phyloP scores from a whole-genome alignment of 2,329 filamentous ascomycete genomes.

The Cadophora sp. region DNA sequence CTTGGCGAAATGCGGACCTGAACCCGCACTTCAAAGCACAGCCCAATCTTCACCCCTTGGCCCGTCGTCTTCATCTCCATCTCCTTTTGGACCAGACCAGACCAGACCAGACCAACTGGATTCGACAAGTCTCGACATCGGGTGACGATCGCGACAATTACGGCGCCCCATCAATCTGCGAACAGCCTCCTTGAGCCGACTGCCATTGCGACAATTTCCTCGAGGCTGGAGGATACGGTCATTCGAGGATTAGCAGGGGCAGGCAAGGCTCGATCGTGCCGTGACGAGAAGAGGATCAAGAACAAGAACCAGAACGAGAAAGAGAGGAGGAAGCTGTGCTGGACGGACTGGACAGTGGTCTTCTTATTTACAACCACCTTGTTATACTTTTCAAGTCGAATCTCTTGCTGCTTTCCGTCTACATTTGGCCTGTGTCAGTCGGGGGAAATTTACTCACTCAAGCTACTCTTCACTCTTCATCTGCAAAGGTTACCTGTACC shows the following conservation, averaged over 20 bases:
- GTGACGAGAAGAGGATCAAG: not conserved
- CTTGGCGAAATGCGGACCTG: not conserved
- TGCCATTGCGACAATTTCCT: not conserved
- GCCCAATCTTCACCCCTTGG: not conserved
- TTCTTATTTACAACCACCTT: constrained; percentile 31
- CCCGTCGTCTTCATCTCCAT: not conserved
- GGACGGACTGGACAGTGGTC: constrained; percentile 21
- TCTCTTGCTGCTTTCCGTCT: constrained; percentile 34
- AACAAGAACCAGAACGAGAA: not conserved
- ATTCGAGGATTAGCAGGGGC: not conserved
- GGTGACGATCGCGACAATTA: not conserved
- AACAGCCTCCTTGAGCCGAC: not conserved
- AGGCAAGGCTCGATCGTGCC: constrained; percentile 17
- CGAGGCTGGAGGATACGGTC: constrained; percentile 14
- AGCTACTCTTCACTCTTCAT: constrained; percentile 23
- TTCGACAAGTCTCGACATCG: not conserved
- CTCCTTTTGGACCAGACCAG: not conserved
- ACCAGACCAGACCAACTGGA: not conserved
- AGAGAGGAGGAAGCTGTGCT: constrained; percentile 24
- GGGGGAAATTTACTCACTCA: constrained; percentile 29
- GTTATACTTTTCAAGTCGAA: constrained; percentile 35
- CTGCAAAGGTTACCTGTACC: constrained; percentile 38
- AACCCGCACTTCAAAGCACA: too few relatives aligned
- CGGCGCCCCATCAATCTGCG: not conserved
- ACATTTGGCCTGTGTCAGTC: constrained; percentile 24